A percentile compares a stretch with the other conserved stretches of the same genome.
Conservation (phyloP, 2,329 filamentous ascomycete species). For the Plenodomus tracheiphilus region DNA sequence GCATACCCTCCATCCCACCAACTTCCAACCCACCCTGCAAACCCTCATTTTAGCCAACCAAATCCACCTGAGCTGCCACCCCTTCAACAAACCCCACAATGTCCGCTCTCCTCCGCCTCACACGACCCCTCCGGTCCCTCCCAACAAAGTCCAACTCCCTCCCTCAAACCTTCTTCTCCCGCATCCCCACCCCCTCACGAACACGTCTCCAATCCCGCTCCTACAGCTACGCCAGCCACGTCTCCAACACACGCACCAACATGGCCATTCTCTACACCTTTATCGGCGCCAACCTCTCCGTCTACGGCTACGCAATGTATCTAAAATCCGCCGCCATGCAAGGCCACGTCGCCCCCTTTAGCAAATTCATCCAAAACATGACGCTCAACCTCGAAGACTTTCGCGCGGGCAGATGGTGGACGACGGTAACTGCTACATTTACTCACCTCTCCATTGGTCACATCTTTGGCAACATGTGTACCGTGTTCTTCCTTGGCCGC, state of each 20-base stretch:
- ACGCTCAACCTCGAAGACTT: slow-evolving; percentile 35
- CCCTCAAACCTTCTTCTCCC: neutral
- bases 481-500: slow-evolving; percentile 43
- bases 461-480: slow-evolving; percentile 48
- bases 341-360: slow-evolving; percentile 15
- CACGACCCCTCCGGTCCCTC: slow-evolving; percentile 12
- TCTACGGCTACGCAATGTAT: slow-evolving; percentile 46
- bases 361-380: slow-evolving; percentile 35
- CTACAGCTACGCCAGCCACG: neutral
- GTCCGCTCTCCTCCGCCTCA: slow-evolving; percentile 10
- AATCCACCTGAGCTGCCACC: too few species aligned
- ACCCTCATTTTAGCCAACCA: too few species aligned
- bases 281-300: slow-evolving; percentile 46
- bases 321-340: slow-evolving; percentile 26
- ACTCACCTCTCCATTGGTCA: slow-evolving; percentile 44
- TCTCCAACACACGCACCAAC: slow-evolving; percentile 13
- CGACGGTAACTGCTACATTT: slow-evolving; percentile 46
- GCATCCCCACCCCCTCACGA: slow-evolving; percentile 27
- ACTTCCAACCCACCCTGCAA: neutral
- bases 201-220: slow-evolving; percentile 3
- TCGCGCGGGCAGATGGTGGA: slow-evolving; percentile 40
- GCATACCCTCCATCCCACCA: too few species aligned
- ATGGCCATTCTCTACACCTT: slow-evolving; percentile 38
- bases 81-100: slow-evolving; percentile 1
- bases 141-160: slow-evolving; percentile 10